Conservation (phyloP, 2,329 filamentous ascomycete genomes). For the Paracorniculantispora psalliotae region DNA sequence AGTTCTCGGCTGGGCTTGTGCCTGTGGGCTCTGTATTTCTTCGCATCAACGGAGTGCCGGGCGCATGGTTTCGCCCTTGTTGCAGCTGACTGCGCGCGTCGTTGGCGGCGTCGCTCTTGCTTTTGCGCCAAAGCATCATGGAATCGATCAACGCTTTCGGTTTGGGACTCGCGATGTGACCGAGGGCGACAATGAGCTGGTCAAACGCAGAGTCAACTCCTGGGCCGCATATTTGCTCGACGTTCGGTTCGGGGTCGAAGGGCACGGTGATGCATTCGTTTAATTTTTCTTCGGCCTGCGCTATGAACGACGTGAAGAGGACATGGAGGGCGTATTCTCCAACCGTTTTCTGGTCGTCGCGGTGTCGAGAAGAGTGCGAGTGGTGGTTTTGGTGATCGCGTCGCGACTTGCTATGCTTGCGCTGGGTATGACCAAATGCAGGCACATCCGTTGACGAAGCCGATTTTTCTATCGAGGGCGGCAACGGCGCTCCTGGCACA, state of each 20-base stretch:
- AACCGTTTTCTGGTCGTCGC: slow-evolving; percentile 83
- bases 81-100: slow-evolving; percentile 58
- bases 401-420: slow-evolving; percentile 61
- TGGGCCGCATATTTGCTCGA: slow-evolving; percentile 86
- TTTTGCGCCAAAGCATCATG: slow-evolving; percentile 97
- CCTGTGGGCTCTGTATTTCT: slow-evolving; percentile 71
- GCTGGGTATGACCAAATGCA: slow-evolving; percentile 40
- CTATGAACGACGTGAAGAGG: slow-evolving; percentile 94
- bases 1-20: slow-evolving; percentile 28
- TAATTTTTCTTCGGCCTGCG: slow-evolving; percentile 93
- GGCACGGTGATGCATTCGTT: slow-evolving; percentile 78
- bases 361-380: slow-evolving; percentile 68
- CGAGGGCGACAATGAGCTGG: slow-evolving; percentile 86
- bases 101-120: slow-evolving; percentile 83
- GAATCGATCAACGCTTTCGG: slow-evolving; percentile 94
- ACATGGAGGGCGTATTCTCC: slow-evolving; percentile 97
- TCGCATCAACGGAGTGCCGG: slow-evolving; percentile 52
- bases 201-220: slow-evolving; percentile 87
- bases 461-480: slow-evolving; percentile 38
- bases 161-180: slow-evolving; percentile 89
- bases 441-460: slow-evolving; percentile 43
- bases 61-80: slow-evolving; percentile 40
- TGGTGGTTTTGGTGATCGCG: slow-evolving; percentile 70
- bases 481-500: neutral
- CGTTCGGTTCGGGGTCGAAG: slow-evolving; percentile 73